Conservation (phyloP, 805 yeast genomes). For the Candida glaebosa region DNA sequence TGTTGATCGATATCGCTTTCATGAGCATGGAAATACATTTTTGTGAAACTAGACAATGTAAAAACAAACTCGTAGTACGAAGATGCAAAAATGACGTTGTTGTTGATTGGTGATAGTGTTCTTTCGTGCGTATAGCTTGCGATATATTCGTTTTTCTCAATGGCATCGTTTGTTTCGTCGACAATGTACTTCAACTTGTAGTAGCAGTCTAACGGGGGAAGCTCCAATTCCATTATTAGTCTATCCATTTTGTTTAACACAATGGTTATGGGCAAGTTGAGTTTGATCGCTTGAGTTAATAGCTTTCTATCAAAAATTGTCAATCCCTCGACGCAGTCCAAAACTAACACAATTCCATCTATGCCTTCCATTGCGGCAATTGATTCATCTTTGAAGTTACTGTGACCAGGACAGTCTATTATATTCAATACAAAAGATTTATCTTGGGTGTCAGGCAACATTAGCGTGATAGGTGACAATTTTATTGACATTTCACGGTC, state of each 20-base stretch:
- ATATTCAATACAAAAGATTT: constrained; percentile 61
- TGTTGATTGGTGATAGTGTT: constrained; percentile 54
- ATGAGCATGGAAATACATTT: constrained; percentile 32
- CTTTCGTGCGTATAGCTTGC: constrained; percentile 22
- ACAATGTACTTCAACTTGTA: constrained; percentile 60
- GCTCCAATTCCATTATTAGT: constrained; percentile 69
- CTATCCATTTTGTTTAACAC: constrained; percentile 83
- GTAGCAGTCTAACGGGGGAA: constrained; percentile 73
- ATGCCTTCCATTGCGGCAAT: constrained; percentile 52
- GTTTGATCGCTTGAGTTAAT: constrained; percentile 49
- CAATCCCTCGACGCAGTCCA: constrained; percentile 87
- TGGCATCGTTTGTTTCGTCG: constrained; percentile 58
- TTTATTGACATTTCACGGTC: constrained; percentile 70
- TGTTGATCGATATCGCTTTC: constrained; percentile 17
- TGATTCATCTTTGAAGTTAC: constrained; percentile 75
- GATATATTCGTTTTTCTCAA: constrained; percentile 32
- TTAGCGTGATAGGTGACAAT: constrained; percentile 55
- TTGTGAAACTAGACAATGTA: constrained; percentile 62
- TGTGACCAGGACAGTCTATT: constrained; percentile 91
- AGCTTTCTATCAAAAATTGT: constrained; percentile 50
- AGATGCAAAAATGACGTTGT: constrained; percentile 76
- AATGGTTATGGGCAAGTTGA: constrained; percentile 51
- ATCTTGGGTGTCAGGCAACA: constrained; percentile 48
- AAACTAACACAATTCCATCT: constrained; percentile 65
- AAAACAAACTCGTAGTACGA: constrained; percentile 60